These are phyloP conservation scores for Boechera stricta DNA, from an alignment of 345 rosid species.

Conservation along the genomic window DNA sequence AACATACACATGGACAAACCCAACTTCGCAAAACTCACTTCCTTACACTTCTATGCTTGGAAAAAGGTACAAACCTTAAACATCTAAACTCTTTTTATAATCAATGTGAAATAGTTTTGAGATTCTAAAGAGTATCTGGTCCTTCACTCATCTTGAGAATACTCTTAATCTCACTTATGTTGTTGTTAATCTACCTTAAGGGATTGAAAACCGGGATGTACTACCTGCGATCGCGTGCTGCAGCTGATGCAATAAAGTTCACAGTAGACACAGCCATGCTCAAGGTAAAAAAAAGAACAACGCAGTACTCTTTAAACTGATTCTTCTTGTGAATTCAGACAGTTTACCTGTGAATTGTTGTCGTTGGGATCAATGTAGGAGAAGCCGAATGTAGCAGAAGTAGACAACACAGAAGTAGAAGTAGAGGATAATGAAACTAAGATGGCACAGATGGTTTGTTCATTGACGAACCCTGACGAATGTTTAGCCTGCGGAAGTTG, in stretches of 20 bases:
- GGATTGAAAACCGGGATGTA: constrained; percentile 94
- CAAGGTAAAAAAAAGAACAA: constrained; percentile 49
- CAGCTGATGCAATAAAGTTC: constrained; percentile 94
- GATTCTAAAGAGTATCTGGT: not conserved
- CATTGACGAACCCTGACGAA: constrained; percentile 76
- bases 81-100: not conserved
- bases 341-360: not conserved
- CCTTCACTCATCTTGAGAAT: not conserved
- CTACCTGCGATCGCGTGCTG: constrained; percentile 83
- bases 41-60: constrained; percentile 80
- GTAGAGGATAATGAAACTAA: constrained; percentile 57
- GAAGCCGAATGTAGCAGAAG: constrained; percentile 45
- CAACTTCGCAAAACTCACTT: constrained; percentile 69
- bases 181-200: constrained; percentile 40
- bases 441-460: constrained; percentile 85
- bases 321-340: not conserved
- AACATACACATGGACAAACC: constrained; percentile 85
- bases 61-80: constrained; percentile 56
- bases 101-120: not conserved
- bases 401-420: not conserved
- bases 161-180: constrained; percentile 10
- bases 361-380: constrained; percentile 46
- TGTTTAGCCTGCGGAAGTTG: constrained; percentile 85
- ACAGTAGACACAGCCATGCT: constrained; percentile 78
- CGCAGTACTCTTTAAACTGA: not conserved